Evolutionary conservation across 768 basidiomycete genomes (phyloP).

Genomic region (Suillus hirtellus): DNA sequence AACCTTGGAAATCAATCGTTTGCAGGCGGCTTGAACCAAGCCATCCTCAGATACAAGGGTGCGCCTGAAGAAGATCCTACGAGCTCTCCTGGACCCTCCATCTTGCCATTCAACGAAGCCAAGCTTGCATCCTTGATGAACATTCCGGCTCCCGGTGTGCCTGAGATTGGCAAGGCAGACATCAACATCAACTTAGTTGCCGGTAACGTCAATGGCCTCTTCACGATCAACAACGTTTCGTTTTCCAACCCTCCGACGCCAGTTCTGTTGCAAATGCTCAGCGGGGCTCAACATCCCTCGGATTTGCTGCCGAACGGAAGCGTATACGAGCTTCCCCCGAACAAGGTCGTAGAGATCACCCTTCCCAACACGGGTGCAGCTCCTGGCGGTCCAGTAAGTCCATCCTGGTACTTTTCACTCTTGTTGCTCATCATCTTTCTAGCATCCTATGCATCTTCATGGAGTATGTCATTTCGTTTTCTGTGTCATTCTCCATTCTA

Average conservation of each 20-base stretch:
- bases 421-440: not conserved
- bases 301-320: constrained; percentile 51
- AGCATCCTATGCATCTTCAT: constrained; percentile 44
- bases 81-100: constrained; percentile 20
- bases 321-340: constrained; percentile 46
- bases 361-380: constrained; percentile 40
- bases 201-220: constrained; percentile 15
- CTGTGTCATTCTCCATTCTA: not conserved
- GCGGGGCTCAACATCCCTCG: constrained; percentile 49
- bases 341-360: constrained; percentile 47
- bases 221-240: constrained; percentile 33
- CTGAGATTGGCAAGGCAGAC: constrained; percentile 34
- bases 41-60: constrained; percentile 42
- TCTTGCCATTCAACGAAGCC: constrained; percentile 33
- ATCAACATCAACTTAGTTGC: constrained; percentile 27
- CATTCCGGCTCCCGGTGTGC: constrained; percentile 32
- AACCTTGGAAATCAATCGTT: constrained; percentile 33
- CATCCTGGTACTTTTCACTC: not conserved
- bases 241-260: constrained; percentile 45
- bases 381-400: constrained; percentile 33
- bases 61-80: constrained; percentile 38
- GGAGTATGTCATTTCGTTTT: constrained; percentile 30
- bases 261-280: constrained; percentile 59
- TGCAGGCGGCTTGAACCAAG: constrained; percentile 35
- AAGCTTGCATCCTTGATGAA: constrained; percentile 33